Evolutionary conservation across 371 early-diverging fungal species (phyloP), one percentile per base, ranked within the genome.

Genomic region (Nosema granulosis): DNA sequence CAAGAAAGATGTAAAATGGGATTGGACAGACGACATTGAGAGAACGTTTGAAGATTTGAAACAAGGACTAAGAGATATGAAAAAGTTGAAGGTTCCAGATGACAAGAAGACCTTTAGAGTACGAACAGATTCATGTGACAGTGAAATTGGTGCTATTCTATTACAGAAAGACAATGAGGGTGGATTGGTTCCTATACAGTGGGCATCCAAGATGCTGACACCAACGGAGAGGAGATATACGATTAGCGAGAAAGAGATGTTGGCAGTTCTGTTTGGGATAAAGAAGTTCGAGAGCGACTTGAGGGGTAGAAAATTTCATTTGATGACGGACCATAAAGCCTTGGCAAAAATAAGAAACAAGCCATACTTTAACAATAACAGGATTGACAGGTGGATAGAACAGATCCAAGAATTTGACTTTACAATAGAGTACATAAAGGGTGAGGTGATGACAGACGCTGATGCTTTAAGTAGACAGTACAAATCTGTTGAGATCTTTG

Each of bases 311-410:
- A 68, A 31, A 56, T 82, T 80, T 51, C 58, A 12, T 43, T 2
- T 82, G 31, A 57, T 34, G 28, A 82, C 82, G 0, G 82, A 82
- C 51, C 80, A 82, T 65, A 73, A 73, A 74, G 72, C 80, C 12
- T 22, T 80, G 68, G 43, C 1, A 51, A 18, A 50, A 31, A 54
- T 79, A 0, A 57, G 24, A 80, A 71, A 76, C 13, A 80, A 77
- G 37, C 34, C 24, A 31, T 22, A 56, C 2, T 70, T 70, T 49
- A 28, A 43, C 35, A 59, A 58, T n/a, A 1, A 3, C 20, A 65
- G 75, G 54, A n/a, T 80, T 54, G 49, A 69, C 3, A 79, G 79
- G 58, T 71, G 66, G 77, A 3, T 37, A 11, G 63, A 75, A 32
- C 61, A 61, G 29, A 22, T 80, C 31, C 57, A 63, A 54, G 49